Percentiles rank a stretch among this genome's conserved stretches.
Evolutionary conservation across 352 stramenopile species (phyloP).

Genomic region (Pythium volutum): DNA sequence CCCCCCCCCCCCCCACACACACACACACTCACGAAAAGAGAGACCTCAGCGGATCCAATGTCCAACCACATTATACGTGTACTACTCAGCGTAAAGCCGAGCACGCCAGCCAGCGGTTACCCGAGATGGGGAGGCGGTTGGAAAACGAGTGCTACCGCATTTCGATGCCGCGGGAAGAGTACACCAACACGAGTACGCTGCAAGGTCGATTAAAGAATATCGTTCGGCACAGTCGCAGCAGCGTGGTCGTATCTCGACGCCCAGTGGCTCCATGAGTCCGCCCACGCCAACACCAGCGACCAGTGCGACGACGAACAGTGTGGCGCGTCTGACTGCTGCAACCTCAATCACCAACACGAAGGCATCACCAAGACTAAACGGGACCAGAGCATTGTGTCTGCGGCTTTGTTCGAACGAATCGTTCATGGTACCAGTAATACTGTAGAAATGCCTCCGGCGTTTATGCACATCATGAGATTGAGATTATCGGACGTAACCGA

Average conservation of each 20-base stretch:
- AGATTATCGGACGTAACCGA: no score
- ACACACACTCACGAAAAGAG: no score
- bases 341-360: no score
- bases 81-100: slow-evolving; percentile 94
- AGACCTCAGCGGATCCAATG: no score
- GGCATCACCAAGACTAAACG: no score
- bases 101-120: slow-evolving; percentile 95
- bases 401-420: no score
- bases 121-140: slow-evolving; percentile 96
- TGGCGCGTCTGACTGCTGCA: slow-evolving; percentile 1
- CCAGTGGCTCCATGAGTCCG: slow-evolving; percentile 11
- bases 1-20: no score
- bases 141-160: slow-evolving; percentile 96
- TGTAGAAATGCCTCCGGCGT: no score
- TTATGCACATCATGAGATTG: no score
- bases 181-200: slow-evolving; percentile 93
- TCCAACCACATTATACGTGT: slow-evolving; percentile 93
- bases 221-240: slow-evolving; percentile 77
- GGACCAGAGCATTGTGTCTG: no score
- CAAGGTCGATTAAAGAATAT: slow-evolving; percentile 95
- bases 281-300: slow-evolving; percentile 10
- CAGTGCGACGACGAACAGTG: slow-evolving; percentile 14
- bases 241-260: slow-evolving; percentile 27
- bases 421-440: no score
- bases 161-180: slow-evolving; percentile 88